phyloP scores from a whole-genome alignment of 306 rosid genomes.

The Sphenostylis stenocarpa region DNA sequence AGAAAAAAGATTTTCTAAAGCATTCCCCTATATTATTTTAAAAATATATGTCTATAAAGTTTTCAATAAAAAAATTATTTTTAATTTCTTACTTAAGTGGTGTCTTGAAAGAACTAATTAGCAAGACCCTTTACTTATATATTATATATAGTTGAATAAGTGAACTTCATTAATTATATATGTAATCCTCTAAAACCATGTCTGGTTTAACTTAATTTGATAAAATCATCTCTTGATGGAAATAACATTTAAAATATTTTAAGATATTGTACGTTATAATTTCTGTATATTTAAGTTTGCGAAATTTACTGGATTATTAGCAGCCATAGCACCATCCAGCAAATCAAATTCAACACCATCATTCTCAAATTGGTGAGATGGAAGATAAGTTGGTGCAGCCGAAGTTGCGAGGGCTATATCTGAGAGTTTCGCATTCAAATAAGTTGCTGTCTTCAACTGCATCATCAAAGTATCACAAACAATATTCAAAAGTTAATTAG shows the following conservation, averaged over 20 bases:
- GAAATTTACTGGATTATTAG: constrained; percentile 29
- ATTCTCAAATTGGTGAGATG: not conserved
- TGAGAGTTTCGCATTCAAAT: constrained; percentile 25
- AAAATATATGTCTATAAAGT: too few species aligned
- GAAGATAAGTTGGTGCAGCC: constrained; percentile 23
- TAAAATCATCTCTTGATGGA: too few species aligned
- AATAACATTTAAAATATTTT: too few species aligned
- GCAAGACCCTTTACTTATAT: too few species aligned
- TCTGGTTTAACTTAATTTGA: not conserved
- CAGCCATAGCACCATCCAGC: constrained; percentile 26
- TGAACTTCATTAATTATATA: not conserved
- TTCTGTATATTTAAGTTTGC: not conserved
- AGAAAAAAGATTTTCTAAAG: too few species aligned
- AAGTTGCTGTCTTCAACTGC: not conserved
- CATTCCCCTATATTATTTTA: too few species aligned
- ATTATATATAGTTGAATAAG: too few species aligned
- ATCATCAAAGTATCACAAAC: not conserved
- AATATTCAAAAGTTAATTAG: not conserved
- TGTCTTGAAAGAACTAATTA: too few species aligned
- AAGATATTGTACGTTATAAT: too few species aligned
- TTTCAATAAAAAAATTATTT: too few species aligned
- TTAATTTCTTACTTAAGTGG: too few species aligned
- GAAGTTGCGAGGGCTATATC: constrained; percentile 23
- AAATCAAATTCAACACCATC: not conserved
- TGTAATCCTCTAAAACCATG: not conserved